Evolutionary conservation across 768 basidiomycete species (phyloP).

Genomic region (Pleurotus tuber-regium): DNA sequence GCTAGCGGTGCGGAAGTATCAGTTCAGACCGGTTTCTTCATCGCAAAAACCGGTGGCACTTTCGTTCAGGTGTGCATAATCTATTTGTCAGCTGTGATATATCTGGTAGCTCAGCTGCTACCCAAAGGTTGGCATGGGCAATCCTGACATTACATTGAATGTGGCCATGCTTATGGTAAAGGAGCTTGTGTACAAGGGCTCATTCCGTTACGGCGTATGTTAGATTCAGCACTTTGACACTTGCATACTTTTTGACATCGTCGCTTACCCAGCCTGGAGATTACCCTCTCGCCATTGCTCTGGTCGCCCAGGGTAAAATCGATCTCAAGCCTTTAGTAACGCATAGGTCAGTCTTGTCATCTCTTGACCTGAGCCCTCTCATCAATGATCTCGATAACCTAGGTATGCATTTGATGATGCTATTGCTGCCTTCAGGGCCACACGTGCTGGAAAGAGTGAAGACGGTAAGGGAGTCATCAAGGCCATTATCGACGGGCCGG

Average conservation of each 20-base stretch:
- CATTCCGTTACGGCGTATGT: constrained; percentile 87
- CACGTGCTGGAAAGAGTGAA: constrained; percentile 72
- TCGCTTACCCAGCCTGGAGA: constrained; percentile 60
- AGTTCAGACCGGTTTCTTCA: constrained; percentile 79
- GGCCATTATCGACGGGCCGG: constrained; percentile 83
- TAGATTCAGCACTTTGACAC: background rate
- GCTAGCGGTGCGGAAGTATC: constrained; percentile 92
- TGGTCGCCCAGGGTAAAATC: constrained; percentile 79
- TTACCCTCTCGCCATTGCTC: constrained; percentile 81
- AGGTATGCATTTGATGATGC: constrained; percentile 80
- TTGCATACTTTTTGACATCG: constrained; percentile 2
- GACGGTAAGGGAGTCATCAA: constrained; percentile 92
- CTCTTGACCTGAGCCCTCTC: background rate
- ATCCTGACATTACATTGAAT: constrained; percentile 71
- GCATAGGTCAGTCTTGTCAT: constrained; percentile 56
- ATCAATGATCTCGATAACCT: constrained; percentile 7
- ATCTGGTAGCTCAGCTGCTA: constrained; percentile 11
- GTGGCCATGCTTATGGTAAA: constrained; percentile 68
- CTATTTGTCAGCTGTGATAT: background rate
- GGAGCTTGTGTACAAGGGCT: constrained; percentile 81
- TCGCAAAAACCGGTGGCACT: constrained; percentile 75
- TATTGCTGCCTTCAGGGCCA: constrained; percentile 77
- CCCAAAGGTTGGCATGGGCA: constrained; percentile 82
- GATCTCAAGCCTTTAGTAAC: constrained; percentile 88
- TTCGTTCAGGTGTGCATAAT: constrained; percentile 56